Percentiles rank a stretch among this genome's conserved stretches.
These are phyloP conservation scores for Rhizomucor miehei DNA, from an alignment of 371 early-diverging fungal genomes.

Conservation along the genomic window DNA sequence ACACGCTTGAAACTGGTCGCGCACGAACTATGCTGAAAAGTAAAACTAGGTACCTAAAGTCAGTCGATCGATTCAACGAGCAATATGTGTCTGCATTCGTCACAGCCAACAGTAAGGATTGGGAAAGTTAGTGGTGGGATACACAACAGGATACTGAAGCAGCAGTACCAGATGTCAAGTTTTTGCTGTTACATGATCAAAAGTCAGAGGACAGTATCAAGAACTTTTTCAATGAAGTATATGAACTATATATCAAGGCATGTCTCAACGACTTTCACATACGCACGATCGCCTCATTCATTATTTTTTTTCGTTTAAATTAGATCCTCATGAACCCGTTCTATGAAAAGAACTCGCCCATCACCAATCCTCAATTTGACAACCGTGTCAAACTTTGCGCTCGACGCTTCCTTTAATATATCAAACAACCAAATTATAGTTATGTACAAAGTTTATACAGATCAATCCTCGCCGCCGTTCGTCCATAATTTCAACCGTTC, in stretches of 20 bases:
- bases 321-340: slow-evolving; percentile 89
- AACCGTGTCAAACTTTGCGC: slow-evolving; percentile 72
- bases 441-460: background rate
- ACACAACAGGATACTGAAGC: background rate
- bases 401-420: slow-evolving; percentile 69
- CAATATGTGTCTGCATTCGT: slow-evolving; percentile 90
- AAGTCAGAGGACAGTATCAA: slow-evolving; percentile 87
- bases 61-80: slow-evolving; percentile 94
- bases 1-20: background rate
- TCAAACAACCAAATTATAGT: background rate
- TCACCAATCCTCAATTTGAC: slow-evolving; percentile 83
- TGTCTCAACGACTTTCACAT: too few species aligned
- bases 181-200: slow-evolving; percentile 91
- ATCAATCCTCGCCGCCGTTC: slow-evolving; percentile 6
- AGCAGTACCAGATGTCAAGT: slow-evolving; percentile 65
- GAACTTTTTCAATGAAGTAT: slow-evolving; percentile 86
- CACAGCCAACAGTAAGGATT: slow-evolving; percentile 73
- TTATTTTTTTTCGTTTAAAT: background rate
- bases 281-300: too few species aligned
- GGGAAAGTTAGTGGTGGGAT: background rate
- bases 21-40: background rate
- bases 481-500: slow-evolving; percentile 31
- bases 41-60: slow-evolving; percentile 81
- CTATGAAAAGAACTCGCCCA: slow-evolving; percentile 78
- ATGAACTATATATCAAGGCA: slow-evolving; percentile 92